These are phyloP conservation scores for Thalassiosira hispida DNA, from an alignment of 352 stramenopile genomes.

Conservation along the genomic window DNA sequence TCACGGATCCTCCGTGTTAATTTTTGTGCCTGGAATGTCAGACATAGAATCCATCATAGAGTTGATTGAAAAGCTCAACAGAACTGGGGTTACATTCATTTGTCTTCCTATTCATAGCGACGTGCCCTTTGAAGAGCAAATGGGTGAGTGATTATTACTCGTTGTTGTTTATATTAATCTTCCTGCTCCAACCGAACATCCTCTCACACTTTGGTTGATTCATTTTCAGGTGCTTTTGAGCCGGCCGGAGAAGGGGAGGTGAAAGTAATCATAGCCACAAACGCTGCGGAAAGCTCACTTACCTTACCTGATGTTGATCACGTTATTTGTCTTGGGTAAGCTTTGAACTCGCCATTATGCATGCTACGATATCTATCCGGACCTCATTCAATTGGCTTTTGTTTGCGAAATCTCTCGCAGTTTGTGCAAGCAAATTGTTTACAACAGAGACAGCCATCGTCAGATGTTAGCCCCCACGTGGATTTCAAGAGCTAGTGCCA, in stretches of 20 bases:
- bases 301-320: slow-evolving; percentile 88
- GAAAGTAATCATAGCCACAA: slow-evolving; percentile 80
- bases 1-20: slow-evolving; percentile 81
- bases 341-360: neutral
- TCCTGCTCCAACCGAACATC: neutral
- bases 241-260: slow-evolving; percentile 69
- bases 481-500: slow-evolving; percentile 92
- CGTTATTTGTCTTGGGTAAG: slow-evolving; percentile 85
- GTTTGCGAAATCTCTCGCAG: neutral
- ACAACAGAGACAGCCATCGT: slow-evolving; percentile 80
- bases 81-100: slow-evolving; percentile 57
- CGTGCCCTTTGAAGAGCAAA: slow-evolving; percentile 88
- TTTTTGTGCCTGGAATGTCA: slow-evolving; percentile 88
- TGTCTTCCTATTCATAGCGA: slow-evolving; percentile 87
- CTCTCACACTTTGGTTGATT: neutral
- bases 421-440: slow-evolving; percentile 85
- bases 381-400: neutral
- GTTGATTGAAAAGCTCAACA: slow-evolving; percentile 73
- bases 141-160: slow-evolving; percentile 41
- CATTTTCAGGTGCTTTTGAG: slow-evolving; percentile 83
- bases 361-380: neutral
- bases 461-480: slow-evolving; percentile 86
- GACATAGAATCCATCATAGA: slow-evolving; percentile 87
- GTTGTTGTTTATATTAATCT: neutral
- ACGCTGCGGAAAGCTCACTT: slow-evolving; percentile 87